Percentiles rank a stretch among this genome's conserved stretches.
phyloP scores from a whole-genome alignment of 345 rosid genomes.

The Citrus unshiu region DNA sequence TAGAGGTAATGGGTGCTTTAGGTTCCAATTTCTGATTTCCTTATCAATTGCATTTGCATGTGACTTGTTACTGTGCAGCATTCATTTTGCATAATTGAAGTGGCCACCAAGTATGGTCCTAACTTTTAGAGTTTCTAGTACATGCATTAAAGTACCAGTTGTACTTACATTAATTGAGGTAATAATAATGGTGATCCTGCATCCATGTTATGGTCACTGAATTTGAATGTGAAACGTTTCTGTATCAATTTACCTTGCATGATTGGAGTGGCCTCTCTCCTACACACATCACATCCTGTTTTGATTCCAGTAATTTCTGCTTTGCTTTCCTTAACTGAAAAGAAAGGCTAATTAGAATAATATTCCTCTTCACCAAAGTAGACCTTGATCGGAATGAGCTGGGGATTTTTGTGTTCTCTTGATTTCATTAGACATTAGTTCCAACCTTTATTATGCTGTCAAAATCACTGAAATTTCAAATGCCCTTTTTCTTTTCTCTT shows the following conservation, averaged over 20 bases:
- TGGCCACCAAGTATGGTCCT: slow-evolving; percentile 20
- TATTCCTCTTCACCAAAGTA: too few relatives aligned
- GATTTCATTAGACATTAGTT: background rate
- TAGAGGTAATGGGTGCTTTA: slow-evolving; percentile 9
- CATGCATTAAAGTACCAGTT: background rate
- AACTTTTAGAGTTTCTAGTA: slow-evolving; percentile 5
- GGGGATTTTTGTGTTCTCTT: background rate
- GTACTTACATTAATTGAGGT: background rate
- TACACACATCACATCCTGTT: too few relatives aligned
- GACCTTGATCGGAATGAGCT: too few relatives aligned
- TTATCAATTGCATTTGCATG: slow-evolving; percentile 11
- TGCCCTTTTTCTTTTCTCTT: background rate
- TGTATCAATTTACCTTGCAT: background rate
- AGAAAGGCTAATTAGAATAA: too few relatives aligned
- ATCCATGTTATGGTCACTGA: background rate
- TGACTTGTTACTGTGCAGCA: slow-evolving; percentile 9
- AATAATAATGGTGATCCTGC: background rate
- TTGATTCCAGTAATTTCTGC: too few relatives aligned
- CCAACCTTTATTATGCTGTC: background rate
- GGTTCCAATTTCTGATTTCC: background rate
- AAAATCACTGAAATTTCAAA: slow-evolving; percentile 6
- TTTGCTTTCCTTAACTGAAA: too few relatives aligned
- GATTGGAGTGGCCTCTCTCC: background rate
- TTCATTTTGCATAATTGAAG: slow-evolving; percentile 5
- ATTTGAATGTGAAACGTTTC: background rate